phyloP scores from a whole-genome alignment of 352 stramenopile species.

The Globisporangium alternatum region DNA sequence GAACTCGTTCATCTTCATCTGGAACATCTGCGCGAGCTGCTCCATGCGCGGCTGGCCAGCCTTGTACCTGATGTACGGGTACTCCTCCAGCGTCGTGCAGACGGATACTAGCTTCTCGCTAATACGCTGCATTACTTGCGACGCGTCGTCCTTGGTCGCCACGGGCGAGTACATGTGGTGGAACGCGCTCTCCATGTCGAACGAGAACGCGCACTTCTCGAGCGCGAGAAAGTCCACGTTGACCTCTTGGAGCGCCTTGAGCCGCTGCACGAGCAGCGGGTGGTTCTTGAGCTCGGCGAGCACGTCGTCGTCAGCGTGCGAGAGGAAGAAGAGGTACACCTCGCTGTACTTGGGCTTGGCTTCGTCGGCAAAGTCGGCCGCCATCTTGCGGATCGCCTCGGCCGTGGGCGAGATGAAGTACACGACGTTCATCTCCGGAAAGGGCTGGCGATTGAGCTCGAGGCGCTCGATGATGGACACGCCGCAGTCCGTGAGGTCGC shows the following conservation, averaged over 20 bases:
- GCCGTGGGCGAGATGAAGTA: slow-evolving; percentile 92
- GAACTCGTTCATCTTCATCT: slow-evolving; percentile 96
- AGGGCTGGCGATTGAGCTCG: slow-evolving; percentile 93
- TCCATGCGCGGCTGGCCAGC: slow-evolving; percentile 77
- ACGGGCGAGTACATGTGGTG: slow-evolving; percentile 76
- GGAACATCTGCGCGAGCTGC: slow-evolving; percentile 90
- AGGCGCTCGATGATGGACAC: slow-evolving; percentile 96
- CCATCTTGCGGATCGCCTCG: slow-evolving; percentile 80
- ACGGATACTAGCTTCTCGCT: slow-evolving; percentile 94
- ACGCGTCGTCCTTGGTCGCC: slow-evolving; percentile 36
- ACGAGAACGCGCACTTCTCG: slow-evolving; percentile 92
- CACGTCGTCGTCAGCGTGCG: slow-evolving; percentile 67
- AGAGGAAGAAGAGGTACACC: slow-evolving; percentile 94
- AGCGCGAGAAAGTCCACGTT: slow-evolving; percentile 96
- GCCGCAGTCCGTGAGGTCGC: slow-evolving; percentile 97
- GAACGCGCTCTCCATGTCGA: slow-evolving; percentile 89
- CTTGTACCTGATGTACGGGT: slow-evolving; percentile 94
- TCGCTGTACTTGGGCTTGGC: slow-evolving; percentile 92
- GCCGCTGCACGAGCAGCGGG: slow-evolving; percentile 66
- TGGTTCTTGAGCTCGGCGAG: slow-evolving; percentile 87
- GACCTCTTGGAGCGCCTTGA: slow-evolving; percentile 92
- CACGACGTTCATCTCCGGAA: slow-evolving; percentile 95
- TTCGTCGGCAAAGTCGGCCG: slow-evolving; percentile 76
- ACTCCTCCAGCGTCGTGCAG: slow-evolving; percentile 96
- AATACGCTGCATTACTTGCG: slow-evolving; percentile 52